Evolutionary conservation across 495 filamentous ascomycete genomes (phyloP), one percentile per base, ranked within the genome.

Genomic region (Rostrohypoxylon terebratum): DNA sequence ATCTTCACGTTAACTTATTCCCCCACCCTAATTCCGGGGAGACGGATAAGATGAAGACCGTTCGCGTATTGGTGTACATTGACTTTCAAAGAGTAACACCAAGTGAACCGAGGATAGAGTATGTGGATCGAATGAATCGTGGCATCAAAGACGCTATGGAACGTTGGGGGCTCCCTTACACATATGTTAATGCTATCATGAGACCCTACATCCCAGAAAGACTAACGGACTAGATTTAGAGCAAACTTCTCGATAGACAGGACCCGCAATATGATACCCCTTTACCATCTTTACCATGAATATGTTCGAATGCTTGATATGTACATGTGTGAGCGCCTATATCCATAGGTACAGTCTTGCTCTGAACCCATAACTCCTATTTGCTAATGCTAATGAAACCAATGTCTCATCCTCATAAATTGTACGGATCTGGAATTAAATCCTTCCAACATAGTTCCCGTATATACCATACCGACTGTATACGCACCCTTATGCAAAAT

Each of bases 61-160:
- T 78, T 8, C 33, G 67, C 23, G 76, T 75, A 59, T 71, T 84
- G 33, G 78, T 76, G 20, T 84, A 84, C 54, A 71, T 84, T 55
- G 79, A 84, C 60, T 68, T 63, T 36, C n/a, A 76, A 44, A 54
- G 73, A 4, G 42, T 60, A 9, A 38, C 25, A 10, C 72, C 75
- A 0, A 68, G 66, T 4, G 40, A 1, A 28, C 77, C 81, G 2
- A 63, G 62, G 20, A 40, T 38, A 0, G 81, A 84, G 66, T 83
- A 84, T 34, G 69, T 83, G 16, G 60, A 66, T 10, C 75, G 83
- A 10, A 83, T 85, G 78, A 81, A 81, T 42, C 34, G 42, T 28
- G 81, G 80, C 1, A 77, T 82, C 5, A 11, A 72, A 1, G 81
- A 85, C n/a, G 81, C 81, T 28, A 48, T 75, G 40, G 20, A n/a